These are phyloP conservation scores for Chalciporus chontae DNA, from an alignment of 768 basidiomycete genomes.

Conservation along the genomic window DNA sequence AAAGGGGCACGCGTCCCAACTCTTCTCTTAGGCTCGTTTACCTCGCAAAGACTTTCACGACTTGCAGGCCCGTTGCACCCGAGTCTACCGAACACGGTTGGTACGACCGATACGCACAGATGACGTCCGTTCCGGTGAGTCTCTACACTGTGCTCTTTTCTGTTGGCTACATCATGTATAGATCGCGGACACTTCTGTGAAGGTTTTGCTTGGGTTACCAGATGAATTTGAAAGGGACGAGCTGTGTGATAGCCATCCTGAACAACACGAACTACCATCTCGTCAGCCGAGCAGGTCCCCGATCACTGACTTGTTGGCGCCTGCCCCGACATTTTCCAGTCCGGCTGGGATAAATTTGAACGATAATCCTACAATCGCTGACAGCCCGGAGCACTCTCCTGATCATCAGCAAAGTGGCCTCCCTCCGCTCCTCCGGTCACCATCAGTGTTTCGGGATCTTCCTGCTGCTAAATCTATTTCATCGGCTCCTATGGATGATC, in stretches of 20 bases:
- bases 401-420: not conserved
- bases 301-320: not conserved
- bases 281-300: not conserved
- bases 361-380: not conserved
- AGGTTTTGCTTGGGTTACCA: conserved; percentile 9
- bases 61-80: conserved; percentile 45
- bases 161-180: conserved; percentile 5
- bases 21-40: conserved; percentile 37
- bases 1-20: conserved; percentile 34
- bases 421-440: not conserved
- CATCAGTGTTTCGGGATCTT: not conserved
- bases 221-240: conserved; percentile 9
- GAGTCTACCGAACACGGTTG: conserved; percentile 48
- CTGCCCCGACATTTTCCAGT: not conserved
- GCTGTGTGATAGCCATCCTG: not conserved
- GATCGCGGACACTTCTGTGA: conserved; percentile 17
- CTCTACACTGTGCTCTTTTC: not conserved
- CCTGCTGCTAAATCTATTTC: not conserved
- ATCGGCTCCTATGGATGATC: conserved; percentile 7
- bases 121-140: conserved; percentile 24
- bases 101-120: conserved; percentile 48
- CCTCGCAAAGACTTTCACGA: conserved; percentile 45
- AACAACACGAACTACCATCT: not conserved
- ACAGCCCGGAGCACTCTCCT: not conserved
- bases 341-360: not conserved